Evolutionary conservation across 1,139 yeast genomes (phyloP).

Genomic region (Arxiozyma heterogenica): DNA sequence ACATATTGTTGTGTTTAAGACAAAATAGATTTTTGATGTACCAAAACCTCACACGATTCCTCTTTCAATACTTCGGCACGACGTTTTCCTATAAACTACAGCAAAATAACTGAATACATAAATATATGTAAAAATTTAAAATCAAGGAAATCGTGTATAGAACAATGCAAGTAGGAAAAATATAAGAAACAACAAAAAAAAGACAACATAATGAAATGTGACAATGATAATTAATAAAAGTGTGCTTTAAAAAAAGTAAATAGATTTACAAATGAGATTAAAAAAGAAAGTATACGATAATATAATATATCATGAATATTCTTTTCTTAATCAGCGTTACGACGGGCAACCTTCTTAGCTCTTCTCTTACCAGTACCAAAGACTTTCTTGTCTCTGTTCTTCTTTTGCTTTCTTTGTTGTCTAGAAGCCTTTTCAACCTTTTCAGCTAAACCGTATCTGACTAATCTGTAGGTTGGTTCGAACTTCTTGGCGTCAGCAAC

Average conservation of each 20-base stretch:
- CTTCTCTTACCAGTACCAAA: conserved; percentile 96
- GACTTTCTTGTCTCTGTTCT: conserved; percentile 99
- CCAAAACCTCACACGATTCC: background rate
- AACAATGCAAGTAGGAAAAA: background rate
- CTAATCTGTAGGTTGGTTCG: conserved; percentile 99
- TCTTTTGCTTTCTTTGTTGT: conserved; percentile 99
- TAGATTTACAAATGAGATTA: conserved; percentile 3
- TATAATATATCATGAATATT: background rate
- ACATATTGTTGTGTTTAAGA: too few species aligned
- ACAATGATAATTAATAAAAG: conserved; percentile 2
- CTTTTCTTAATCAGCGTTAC: conserved; percentile 36
- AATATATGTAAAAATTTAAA: too few species aligned
- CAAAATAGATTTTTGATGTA: background rate
- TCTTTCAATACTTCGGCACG: background rate
- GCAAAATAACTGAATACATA: background rate
- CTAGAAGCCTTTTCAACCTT: conserved; percentile 96
- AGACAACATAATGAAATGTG: background rate
- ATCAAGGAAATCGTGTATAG: background rate
- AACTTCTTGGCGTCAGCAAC: conserved; percentile 96
- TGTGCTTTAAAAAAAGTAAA: conserved; percentile 3
- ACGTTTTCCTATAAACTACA: too few species aligned
- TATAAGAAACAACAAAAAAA: background rate
- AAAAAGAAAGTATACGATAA: background rate
- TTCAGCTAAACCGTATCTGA: conserved; percentile 95
- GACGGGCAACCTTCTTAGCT: conserved; percentile 79